Evolutionary conservation across 495 filamentous ascomycete species (phyloP).

Genomic region (Durotheca rogersii): DNA sequence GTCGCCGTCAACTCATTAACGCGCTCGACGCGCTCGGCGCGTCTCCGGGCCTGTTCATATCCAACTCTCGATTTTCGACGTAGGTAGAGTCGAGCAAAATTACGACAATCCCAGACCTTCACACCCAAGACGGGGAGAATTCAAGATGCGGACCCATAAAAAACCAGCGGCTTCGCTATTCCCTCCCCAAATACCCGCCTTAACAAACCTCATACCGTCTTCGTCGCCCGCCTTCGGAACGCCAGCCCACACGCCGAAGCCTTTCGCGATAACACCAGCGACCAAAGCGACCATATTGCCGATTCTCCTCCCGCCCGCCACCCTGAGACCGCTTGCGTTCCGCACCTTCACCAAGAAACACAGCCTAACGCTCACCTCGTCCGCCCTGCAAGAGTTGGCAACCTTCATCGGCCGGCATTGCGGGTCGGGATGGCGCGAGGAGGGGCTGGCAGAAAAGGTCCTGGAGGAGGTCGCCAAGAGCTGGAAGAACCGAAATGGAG

Average conservation of each 20-base stretch:
- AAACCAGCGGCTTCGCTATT: constrained; percentile 40
- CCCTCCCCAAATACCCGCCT: constrained; percentile 39
- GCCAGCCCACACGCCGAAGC: constrained; percentile 69
- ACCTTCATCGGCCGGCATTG: constrained; percentile 90
- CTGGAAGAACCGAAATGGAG: constrained; percentile 83
- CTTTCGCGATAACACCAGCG: constrained; percentile 52
- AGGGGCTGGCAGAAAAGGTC: constrained; percentile 87
- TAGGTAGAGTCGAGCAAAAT: no score
- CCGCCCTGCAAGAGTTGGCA: constrained; percentile 79
- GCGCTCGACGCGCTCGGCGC: constrained; percentile 34
- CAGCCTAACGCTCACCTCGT: constrained; percentile 87
- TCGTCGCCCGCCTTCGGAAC: constrained; percentile 90
- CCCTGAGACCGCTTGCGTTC: constrained; percentile 87
- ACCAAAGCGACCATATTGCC: constrained; percentile 77
- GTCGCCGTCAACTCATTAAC: constrained; percentile 26
- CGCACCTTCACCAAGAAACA: constrained; percentile 97
- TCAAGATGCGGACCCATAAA: constrained; percentile 37
- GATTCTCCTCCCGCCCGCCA: constrained; percentile 82
- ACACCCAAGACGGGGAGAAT: not conserved
- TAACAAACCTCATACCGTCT: constrained; percentile 66
- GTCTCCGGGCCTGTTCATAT: constrained; percentile 2
- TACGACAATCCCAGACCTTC: no score
- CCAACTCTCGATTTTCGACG: no score
- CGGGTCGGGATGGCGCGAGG: constrained; percentile 93
- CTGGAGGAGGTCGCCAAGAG: constrained; percentile 85